Evolutionary conservation across 2,329 filamentous ascomycete genomes (phyloP), one percentile per base, ranked within the genome.

Genomic region (Claviceps africana): DNA sequence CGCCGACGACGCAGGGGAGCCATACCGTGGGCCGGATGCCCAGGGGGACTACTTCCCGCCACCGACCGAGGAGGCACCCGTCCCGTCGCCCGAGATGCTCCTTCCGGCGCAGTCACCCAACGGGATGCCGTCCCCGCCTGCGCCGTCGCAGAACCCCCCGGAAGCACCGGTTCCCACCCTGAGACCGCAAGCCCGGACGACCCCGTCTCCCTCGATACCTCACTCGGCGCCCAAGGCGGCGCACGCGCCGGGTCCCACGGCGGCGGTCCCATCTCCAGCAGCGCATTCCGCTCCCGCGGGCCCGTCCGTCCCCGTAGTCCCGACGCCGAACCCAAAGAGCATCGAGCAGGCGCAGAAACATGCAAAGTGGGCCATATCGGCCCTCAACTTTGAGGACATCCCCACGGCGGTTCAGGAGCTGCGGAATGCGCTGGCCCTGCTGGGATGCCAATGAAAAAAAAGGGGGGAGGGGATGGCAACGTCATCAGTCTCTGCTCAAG

Each of bases 321-420:
- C 54, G 19, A 51, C 58, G 2, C 58, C 57, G 15, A 60, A 62
- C 47, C 63, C 64, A 8, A 63, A 67, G 33, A 88, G 95, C 56
- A 84, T 96, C 37, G 72, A 80, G 37, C 78, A 83, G 60, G 91
- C 93, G 4, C 89, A 95, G 66, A 98, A 97, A 65, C 93, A 97
- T 70, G 90, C 91, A 2, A 89, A 88, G 61, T 98, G 88, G 88
- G 93, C 93, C 0, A 95, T 97, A 43, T 96, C 90, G 11, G 93
- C 93, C 0, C 71, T 98, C 47, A 95, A 96, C 61, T 98, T 98
- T 67, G 93, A 98, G 59, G 93, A 98, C 65, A 86, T 95, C 1
- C 76, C 83, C 1, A 98, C 93, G 0, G 93, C 93, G 0, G 83
- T 97, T 4, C 83, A 83, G 61, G 90, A 98, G 64, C 67, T 98